Evolutionary conservation across 2,329 filamentous ascomycete species (phyloP).

Genomic region (Metarhizium album): DNA sequence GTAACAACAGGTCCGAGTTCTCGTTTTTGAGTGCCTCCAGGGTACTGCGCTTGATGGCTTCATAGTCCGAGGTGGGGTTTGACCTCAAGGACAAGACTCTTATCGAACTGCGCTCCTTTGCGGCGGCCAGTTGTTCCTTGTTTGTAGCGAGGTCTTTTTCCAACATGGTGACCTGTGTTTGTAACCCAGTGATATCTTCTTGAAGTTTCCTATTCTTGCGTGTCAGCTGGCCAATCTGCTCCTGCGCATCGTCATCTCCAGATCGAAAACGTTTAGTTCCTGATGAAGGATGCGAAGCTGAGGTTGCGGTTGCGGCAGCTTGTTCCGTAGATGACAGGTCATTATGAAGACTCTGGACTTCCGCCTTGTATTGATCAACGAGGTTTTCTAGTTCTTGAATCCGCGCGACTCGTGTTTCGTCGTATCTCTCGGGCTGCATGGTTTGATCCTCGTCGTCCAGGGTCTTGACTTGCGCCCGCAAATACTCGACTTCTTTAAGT

Average conservation of each 20-base stretch:
- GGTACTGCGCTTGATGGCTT: conserved; percentile 74
- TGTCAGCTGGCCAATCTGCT: conserved; percentile 71
- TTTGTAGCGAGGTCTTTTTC: conserved; percentile 65
- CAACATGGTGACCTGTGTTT: conserved; percentile 60
- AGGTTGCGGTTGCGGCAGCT: conserved; percentile 22
- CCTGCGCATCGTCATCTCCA: conserved; percentile 50
- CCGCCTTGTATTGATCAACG: conserved; percentile 74
- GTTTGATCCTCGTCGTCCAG: conserved; percentile 83
- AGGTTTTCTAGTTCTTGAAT: conserved; percentile 77
- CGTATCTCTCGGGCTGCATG: conserved; percentile 68
- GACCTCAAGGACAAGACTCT: conserved; percentile 76
- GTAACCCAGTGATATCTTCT: conserved; percentile 58
- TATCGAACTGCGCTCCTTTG: conserved; percentile 58
- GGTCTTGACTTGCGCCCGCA: conserved; percentile 82
- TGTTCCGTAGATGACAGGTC: conserved; percentile 61
- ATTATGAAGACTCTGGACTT: conserved; percentile 62
- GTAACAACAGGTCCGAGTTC: conserved; percentile 70
- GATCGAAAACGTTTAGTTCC: conserved; percentile 56
- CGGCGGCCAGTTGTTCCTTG: conserved; percentile 59
- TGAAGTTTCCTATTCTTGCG: conserved; percentile 83
- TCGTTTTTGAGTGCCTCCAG: conserved; percentile 69
- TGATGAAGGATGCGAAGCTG: conserved; percentile 24
- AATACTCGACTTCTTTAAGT: conserved; percentile 85
- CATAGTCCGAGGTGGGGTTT: conserved; percentile 83
- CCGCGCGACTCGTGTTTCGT: conserved; percentile 62